phyloP scores from a whole-genome alignment of 2,329 filamentous ascomycete species.

The Dactylellina sp. region DNA sequence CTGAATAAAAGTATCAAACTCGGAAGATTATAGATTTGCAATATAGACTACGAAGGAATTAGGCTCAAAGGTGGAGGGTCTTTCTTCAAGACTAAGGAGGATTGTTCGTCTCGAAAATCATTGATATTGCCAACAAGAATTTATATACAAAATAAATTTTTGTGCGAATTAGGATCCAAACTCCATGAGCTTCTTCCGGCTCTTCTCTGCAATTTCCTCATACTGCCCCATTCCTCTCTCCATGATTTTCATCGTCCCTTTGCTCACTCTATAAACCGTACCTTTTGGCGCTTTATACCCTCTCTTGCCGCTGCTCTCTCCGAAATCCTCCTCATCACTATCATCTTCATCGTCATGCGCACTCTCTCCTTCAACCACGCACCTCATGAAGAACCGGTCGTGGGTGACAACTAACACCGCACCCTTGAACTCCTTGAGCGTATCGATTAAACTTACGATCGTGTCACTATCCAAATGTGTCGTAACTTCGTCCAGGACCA shows the following conservation, averaged over 20 bases:
- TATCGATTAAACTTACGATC: slow-evolving; percentile 76
- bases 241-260: slow-evolving; percentile 70
- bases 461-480: slow-evolving; percentile 88
- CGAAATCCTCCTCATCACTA: slow-evolving; percentile 64
- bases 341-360: slow-evolving; percentile 66
- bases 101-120: slow-evolving; percentile 5
- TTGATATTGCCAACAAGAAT: background rate
- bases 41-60: too few species aligned
- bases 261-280: slow-evolving; percentile 72
- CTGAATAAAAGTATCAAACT: slow-evolving; percentile 12
- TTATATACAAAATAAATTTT: background rate
- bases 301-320: slow-evolving; percentile 67
- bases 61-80: too few species aligned
- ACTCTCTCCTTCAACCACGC: slow-evolving; percentile 74
- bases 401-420: slow-evolving; percentile 83
- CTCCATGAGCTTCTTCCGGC: slow-evolving; percentile 67
- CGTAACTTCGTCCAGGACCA: slow-evolving; percentile 83
- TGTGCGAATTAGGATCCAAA: background rate
- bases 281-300: slow-evolving; percentile 66
- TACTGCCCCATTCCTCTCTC: slow-evolving; percentile 74
- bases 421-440: slow-evolving; percentile 76
- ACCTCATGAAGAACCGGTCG: slow-evolving; percentile 82
- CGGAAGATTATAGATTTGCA: too few species aligned
- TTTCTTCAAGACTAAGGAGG: too few species aligned
- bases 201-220: slow-evolving; percentile 73